These are phyloP conservation scores for Apiospora kogelbergensis DNA, from an alignment of 2,329 filamentous ascomycete species.

Conservation along the genomic window DNA sequence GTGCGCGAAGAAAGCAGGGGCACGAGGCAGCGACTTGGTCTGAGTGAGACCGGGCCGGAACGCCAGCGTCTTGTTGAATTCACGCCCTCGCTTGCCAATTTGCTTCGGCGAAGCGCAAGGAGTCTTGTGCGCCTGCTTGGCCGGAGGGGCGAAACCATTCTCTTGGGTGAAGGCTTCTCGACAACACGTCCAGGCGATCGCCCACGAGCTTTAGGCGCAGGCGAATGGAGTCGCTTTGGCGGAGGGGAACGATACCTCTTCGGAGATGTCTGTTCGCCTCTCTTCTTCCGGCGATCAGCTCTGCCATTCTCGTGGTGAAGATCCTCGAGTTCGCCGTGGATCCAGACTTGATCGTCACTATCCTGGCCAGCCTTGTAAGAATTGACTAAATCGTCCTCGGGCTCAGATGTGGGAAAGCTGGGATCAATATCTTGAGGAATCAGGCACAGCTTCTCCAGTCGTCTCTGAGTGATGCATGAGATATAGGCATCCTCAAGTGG, in stretches of 20 bases:
- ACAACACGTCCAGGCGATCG: conserved; percentile 61
- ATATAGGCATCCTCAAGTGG: conserved; percentile 93
- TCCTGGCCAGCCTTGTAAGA: conserved; percentile 59
- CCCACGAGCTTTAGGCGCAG: conserved; percentile 49
- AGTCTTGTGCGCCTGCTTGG: background rate
- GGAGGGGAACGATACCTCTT: conserved; percentile 60
- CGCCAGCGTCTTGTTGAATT: conserved; percentile 44
- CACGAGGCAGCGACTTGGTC: conserved; percentile 85
- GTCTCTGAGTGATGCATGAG: conserved; percentile 77
- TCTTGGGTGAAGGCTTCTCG: conserved; percentile 68
- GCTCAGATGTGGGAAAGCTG: conserved; percentile 93
- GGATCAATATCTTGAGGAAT: conserved; percentile 98
- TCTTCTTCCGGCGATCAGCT: conserved; percentile 49
- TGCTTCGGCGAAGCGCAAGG: background rate
- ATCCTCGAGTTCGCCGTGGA: conserved; percentile 71
- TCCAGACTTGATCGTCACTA: conserved; percentile 68
- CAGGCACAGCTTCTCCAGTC: conserved; percentile 74
- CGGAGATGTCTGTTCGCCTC: conserved; percentile 54
- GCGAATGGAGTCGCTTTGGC: conserved; percentile 48
- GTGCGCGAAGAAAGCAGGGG: conserved; percentile 67
- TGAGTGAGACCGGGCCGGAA: conserved; percentile 68
- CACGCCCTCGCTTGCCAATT: conserved; percentile 28
- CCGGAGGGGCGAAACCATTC: conserved; percentile 25
- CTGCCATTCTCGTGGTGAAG: conserved; percentile 58
- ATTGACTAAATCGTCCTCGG: conserved; percentile 80